These are phyloP conservation scores for Ascochyta koolunga DNA, from an alignment of 2,329 filamentous ascomycete genomes.

Conservation along the genomic window DNA sequence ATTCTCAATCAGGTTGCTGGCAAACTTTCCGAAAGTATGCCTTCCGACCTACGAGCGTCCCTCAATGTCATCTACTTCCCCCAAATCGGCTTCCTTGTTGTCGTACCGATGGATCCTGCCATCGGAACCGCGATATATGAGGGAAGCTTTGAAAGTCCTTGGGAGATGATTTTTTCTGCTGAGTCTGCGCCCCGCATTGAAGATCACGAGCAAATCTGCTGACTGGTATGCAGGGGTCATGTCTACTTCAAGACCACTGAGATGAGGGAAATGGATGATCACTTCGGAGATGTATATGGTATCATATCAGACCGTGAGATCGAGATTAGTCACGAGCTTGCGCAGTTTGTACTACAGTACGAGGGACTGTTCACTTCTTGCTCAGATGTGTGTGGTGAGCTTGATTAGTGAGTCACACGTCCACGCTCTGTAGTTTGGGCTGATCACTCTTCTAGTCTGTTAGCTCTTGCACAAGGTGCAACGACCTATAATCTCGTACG, in stretches of 20 bases:
- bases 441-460: constrained; percentile 59
- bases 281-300: constrained; percentile 84
- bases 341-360: constrained; percentile 71
- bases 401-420: constrained; percentile 64
- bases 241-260: constrained; percentile 86
- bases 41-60: constrained; percentile 59
- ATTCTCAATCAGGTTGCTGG: constrained; percentile 72
- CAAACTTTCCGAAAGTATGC: constrained; percentile 67
- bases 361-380: constrained; percentile 69
- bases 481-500: constrained; percentile 72
- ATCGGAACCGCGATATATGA: constrained; percentile 67
- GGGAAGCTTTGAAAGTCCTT: constrained; percentile 65
- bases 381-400: constrained; percentile 83
- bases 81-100: constrained; percentile 87
- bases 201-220: neutral
- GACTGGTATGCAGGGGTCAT: constrained; percentile 49
- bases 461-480: constrained; percentile 81
- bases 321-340: constrained; percentile 80
- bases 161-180: constrained; percentile 79
- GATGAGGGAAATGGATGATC: constrained; percentile 80
- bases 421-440: neutral
- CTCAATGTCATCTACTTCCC: constrained; percentile 88
- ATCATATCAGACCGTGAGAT: constrained; percentile 91
- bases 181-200: constrained; percentile 46
- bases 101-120: constrained; percentile 67